Percentiles rank a stretch among this genome's conserved stretches.
These are phyloP conservation scores for Ottelia alismoides DNA, from an alignment of 106 monocot species.

Conservation along the genomic window DNA sequence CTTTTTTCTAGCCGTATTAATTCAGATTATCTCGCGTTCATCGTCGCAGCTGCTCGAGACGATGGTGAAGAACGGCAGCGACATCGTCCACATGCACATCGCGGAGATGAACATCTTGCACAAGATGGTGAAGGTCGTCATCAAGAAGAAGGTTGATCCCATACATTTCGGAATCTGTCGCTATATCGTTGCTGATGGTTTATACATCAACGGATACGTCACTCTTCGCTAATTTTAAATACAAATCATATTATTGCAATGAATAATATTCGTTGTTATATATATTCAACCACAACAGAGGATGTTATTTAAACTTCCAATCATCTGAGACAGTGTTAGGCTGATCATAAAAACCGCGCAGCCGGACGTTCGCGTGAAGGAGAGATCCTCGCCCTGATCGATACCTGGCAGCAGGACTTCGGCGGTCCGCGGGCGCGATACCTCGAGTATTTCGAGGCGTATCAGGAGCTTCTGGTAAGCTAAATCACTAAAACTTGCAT, in stretches of 20 bases:
- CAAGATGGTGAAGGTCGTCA: slow-evolving; percentile 35
- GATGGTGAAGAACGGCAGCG: slow-evolving; percentile 17
- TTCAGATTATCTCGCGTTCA: too few relatives aligned
- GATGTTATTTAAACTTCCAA: too few relatives aligned
- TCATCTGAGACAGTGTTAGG: too few relatives aligned
- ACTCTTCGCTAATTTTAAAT: too few relatives aligned
- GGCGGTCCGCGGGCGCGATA: slow-evolving; percentile 41
- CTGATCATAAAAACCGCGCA: slow-evolving; percentile 11
- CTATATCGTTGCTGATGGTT: too few relatives aligned
- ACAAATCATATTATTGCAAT: not conserved
- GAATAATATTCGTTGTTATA: too few relatives aligned
- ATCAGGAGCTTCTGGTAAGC: slow-evolving; percentile 51
- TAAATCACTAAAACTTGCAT: not conserved
- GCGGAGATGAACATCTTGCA: slow-evolving; percentile 24
- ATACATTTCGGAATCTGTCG: not conserved
- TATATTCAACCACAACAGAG: too few relatives aligned
- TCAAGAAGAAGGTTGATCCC: slow-evolving; percentile 24
- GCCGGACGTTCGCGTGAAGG: slow-evolving; percentile 61
- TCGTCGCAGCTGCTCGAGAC: slow-evolving; percentile 34
- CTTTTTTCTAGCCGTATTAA: too few relatives aligned
- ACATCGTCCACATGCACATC: slow-evolving; percentile 33
- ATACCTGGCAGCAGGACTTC: slow-evolving; percentile 61
- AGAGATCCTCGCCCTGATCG: slow-evolving; percentile 44
- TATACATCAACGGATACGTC: too few relatives aligned
- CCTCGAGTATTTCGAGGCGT: slow-evolving; percentile 44